Evolutionary conservation across 306 rosid genomes (phyloP).

Genomic region (Acacia confusa): DNA sequence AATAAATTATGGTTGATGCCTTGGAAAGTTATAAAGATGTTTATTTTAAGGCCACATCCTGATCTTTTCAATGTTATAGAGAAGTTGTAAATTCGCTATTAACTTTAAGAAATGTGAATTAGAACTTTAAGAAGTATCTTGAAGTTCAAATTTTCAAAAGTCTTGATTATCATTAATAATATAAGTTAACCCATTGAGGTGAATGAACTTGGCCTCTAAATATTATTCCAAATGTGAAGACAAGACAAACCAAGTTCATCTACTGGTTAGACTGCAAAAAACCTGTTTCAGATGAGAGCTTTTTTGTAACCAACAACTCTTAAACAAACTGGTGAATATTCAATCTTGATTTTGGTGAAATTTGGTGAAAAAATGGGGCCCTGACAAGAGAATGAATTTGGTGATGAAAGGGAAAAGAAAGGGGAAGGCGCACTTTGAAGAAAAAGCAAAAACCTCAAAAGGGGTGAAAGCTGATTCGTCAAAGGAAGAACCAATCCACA

Average conservation of each 20-base stretch:
- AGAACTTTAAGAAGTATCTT: too few species aligned
- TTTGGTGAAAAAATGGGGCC: constrained; percentile 11
- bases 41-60: neutral
- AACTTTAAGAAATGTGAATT: neutral
- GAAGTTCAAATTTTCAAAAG: neutral
- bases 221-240: neutral
- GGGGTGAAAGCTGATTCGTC: constrained; percentile 78
- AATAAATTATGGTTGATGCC: neutral
- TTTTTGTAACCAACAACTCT: constrained; percentile 33
- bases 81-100: neutral
- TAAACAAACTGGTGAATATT: constrained; percentile 5
- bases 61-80: neutral
- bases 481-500: constrained; percentile 43
- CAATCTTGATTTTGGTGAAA: constrained; percentile 25
- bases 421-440: constrained; percentile 49
- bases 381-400: constrained; percentile 27
- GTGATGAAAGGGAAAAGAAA: constrained; percentile 42
- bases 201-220: neutral
- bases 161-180: neutral
- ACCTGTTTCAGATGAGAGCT: neutral
- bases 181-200: neutral
- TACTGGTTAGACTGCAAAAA: constrained; percentile 1
- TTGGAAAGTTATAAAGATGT: neutral
- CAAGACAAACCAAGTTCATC: constrained; percentile 30
- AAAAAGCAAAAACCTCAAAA: constrained; percentile 63